Percentiles rank a stretch among this genome's conserved stretches.
phyloP scores from a whole-genome alignment of 1,284 basidiomycete genomes.

The Ganoderma multipileum region DNA sequence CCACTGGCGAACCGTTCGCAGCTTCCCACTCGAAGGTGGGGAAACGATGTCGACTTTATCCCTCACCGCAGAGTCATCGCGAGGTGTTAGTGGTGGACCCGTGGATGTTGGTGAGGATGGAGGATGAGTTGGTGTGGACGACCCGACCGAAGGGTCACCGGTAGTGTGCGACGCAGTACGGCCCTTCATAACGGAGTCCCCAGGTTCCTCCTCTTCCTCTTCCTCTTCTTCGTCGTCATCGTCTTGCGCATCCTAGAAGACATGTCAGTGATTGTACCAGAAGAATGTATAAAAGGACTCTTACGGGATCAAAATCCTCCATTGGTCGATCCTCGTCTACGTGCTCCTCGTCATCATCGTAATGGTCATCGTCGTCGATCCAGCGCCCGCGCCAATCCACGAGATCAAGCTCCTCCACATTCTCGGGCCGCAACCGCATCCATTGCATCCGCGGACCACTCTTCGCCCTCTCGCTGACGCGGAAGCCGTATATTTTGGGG shows the following conservation, averaged over 20 bases:
- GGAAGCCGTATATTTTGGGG: slow-evolving; percentile 94
- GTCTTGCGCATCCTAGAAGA: slow-evolving; percentile 61
- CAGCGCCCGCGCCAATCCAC: slow-evolving; percentile 90
- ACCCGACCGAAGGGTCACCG: slow-evolving; percentile 37
- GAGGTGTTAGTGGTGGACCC: slow-evolving; percentile 40
- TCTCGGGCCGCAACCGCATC: slow-evolving; percentile 87
- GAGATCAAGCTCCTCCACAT: slow-evolving; percentile 79
- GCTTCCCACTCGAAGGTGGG: slow-evolving; percentile 45
- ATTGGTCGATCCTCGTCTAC: slow-evolving; percentile 74
- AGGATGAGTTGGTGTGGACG: slow-evolving; percentile 44
- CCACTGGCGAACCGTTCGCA: slow-evolving; percentile 59
- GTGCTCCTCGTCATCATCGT: slow-evolving; percentile 65
- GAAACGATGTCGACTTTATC: slow-evolving; percentile 16
- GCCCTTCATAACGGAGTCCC: slow-evolving; percentile 40
- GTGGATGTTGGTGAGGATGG: slow-evolving; percentile 39
- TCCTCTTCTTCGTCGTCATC: slow-evolving; percentile 68
- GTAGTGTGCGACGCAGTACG: slow-evolving; percentile 41
- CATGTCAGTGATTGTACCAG: slow-evolving; percentile 19
- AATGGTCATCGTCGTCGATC: slow-evolving; percentile 79
- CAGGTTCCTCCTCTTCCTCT: slow-evolving; percentile 54
- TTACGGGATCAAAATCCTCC: slow-evolving; percentile 84
- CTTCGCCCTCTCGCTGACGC: slow-evolving; percentile 84
- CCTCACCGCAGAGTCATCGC: slow-evolving; percentile 25
- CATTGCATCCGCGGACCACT: slow-evolving; percentile 97
- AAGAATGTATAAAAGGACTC: slow-evolving; percentile 34